Conservation (phyloP, 805 yeast genomes). For the Hemisphaericaspora nanyangensis region DNA sequence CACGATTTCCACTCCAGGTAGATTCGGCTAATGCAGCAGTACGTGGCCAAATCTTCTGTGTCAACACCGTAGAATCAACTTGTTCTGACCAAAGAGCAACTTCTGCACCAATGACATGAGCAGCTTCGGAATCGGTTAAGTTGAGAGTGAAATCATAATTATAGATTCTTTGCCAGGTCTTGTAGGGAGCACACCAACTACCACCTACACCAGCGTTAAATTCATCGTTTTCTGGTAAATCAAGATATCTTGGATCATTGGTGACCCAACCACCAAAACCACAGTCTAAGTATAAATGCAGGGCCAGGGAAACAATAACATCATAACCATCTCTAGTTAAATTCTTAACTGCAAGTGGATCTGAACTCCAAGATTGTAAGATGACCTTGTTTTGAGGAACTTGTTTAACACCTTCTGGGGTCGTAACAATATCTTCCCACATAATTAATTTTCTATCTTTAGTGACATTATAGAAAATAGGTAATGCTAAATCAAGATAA, state of each 20-base stretch:
- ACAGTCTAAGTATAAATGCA: constrained; percentile 37
- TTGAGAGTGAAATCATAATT: constrained; percentile 28
- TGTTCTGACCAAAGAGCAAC: constrained; percentile 40
- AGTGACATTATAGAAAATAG: constrained; percentile 23
- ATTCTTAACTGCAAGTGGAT: constrained; percentile 17
- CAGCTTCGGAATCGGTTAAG: constrained; percentile 24
- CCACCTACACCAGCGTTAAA: constrained; percentile 32
- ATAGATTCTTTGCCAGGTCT: constrained; percentile 42
- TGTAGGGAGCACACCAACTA: constrained; percentile 42
- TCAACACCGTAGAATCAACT: constrained; percentile 27
- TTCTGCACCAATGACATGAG: constrained; percentile 36
- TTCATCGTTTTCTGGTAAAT: constrained; percentile 15
- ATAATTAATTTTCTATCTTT: constrained; percentile 25
- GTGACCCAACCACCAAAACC: constrained; percentile 36
- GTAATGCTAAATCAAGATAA: constrained; percentile 32
- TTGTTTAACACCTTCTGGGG: constrained; percentile 18
- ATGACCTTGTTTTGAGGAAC: constrained; percentile 27
- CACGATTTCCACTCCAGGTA: constrained; percentile 39
- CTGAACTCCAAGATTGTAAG: constrained; percentile 33
- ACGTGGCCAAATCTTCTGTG: constrained; percentile 36
- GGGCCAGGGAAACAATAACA: constrained; percentile 32
- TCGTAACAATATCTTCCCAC: constrained; percentile 38
- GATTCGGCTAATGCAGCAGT: constrained; percentile 39
- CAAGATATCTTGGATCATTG: constrained; percentile 32
- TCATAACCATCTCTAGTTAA: constrained; percentile 33